Conservation (phyloP, 2,329 filamentous ascomycete genomes). For the Botrytis byssoidea region DNA sequence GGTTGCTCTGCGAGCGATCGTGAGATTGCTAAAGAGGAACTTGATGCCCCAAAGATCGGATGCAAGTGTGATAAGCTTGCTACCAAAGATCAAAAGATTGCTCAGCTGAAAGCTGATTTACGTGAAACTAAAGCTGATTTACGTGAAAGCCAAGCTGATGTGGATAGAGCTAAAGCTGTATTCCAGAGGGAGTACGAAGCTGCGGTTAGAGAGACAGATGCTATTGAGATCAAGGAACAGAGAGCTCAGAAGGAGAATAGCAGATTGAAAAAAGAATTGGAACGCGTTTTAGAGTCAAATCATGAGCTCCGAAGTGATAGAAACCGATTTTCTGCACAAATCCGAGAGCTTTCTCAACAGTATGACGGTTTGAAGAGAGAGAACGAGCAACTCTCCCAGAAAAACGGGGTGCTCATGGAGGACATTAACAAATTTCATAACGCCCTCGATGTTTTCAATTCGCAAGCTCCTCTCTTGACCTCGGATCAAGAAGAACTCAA, state of each 20-base stretch:
- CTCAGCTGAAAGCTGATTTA: neutral
- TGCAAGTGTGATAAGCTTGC: neutral
- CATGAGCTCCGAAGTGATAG: neutral
- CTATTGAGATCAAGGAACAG: neutral
- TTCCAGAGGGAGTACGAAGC: too few relatives aligned
- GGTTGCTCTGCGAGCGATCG: neutral
- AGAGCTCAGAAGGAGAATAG: too few relatives aligned
- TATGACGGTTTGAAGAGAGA: neutral
- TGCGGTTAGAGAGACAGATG: neutral
- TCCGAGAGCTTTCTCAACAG: too few relatives aligned
- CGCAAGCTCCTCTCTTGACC: fast-evolving
- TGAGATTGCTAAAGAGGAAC: neutral
- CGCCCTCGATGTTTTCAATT: neutral
- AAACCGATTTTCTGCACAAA: neutral
- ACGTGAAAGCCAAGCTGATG: too few relatives aligned
- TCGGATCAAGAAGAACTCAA: neutral
- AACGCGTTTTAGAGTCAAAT: neutral
- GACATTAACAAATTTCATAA: fast-evolving
- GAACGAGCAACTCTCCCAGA: neutral
- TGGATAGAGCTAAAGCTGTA: too few relatives aligned
- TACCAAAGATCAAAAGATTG: neutral
- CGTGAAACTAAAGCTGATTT: too few relatives aligned
- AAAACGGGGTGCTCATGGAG: neutral
- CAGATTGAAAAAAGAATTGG: too few relatives aligned
- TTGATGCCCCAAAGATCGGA: neutral